These are phyloP conservation scores for Murraya koenigii DNA, from an alignment of 345 rosid genomes.

Conservation along the genomic window DNA sequence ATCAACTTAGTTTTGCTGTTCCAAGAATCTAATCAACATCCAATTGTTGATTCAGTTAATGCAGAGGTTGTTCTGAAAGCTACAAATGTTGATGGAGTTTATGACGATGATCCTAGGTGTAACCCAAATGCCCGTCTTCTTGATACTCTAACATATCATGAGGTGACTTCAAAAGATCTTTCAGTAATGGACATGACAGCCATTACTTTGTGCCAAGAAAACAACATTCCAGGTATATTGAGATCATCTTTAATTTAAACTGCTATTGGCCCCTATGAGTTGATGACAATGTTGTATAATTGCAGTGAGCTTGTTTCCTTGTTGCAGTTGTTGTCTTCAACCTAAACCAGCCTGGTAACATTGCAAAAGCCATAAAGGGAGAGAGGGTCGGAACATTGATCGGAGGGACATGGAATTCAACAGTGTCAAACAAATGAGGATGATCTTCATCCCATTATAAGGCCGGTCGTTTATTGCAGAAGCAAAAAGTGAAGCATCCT, in stretches of 20 bases:
- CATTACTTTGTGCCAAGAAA: constrained; percentile 92
- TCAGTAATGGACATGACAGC: constrained; percentile 99
- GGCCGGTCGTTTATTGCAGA: background rate
- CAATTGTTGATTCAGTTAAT: constrained; percentile 53
- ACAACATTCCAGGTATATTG: constrained; percentile 81
- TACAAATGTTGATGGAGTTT: constrained; percentile 92
- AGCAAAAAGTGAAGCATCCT: constrained; percentile 3
- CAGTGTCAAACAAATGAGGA: constrained; percentile 31
- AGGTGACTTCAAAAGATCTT: constrained; percentile 86
- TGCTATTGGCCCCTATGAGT: background rate
- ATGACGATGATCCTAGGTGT: constrained; percentile 73
- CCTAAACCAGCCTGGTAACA: constrained; percentile 77
- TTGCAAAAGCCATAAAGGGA: constrained; percentile 81
- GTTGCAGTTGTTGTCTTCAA: constrained; percentile 87
- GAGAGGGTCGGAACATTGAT: constrained; percentile 87
- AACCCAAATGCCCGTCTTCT: constrained; percentile 86
- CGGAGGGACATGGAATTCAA: constrained; percentile 54
- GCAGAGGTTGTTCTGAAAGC: constrained; percentile 93
- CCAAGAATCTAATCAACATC: constrained; percentile 7
- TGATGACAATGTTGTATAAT: background rate
- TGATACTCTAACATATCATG: constrained; percentile 72
- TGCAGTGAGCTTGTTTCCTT: constrained; percentile 8
- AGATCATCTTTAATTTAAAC: background rate
- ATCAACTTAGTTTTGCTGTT: background rate
- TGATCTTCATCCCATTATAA: background rate